These are phyloP conservation scores for Candida railenensis DNA, from an alignment of 805 yeast species.

Conservation along the genomic window DNA sequence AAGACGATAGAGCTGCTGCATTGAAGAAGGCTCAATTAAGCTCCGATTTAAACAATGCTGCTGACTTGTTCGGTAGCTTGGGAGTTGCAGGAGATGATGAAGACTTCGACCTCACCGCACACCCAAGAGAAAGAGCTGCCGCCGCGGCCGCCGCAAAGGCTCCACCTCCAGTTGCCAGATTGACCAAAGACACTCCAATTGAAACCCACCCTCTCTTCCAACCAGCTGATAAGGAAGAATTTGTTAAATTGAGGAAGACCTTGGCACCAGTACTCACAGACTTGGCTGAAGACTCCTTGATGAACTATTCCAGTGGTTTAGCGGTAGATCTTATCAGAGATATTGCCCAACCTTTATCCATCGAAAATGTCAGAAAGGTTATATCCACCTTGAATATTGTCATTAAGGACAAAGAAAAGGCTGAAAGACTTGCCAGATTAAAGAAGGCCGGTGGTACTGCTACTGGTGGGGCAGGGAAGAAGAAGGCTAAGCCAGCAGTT, in stretches of 20 bases:
- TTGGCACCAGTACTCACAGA: slow-evolving; percentile 59
- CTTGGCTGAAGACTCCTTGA: slow-evolving; percentile 57
- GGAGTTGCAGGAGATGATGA: slow-evolving; percentile 63
- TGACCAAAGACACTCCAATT: slow-evolving; percentile 64
- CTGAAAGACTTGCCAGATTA: slow-evolving; percentile 85
- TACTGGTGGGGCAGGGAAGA: slow-evolving; percentile 92
- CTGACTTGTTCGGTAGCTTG: slow-evolving; percentile 96
- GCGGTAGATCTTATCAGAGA: slow-evolving; percentile 88
- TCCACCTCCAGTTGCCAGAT: slow-evolving; percentile 26
- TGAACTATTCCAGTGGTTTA: slow-evolving; percentile 71
- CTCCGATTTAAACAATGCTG: slow-evolving; percentile 92
- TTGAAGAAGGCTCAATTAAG: slow-evolving; percentile 77
- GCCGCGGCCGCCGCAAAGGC: slow-evolving; percentile 36
- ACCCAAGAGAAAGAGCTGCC: slow-evolving; percentile 51
- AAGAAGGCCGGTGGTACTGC: slow-evolving; percentile 82
- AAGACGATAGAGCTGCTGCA: slow-evolving; percentile 69
- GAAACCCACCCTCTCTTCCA: slow-evolving; percentile 79
- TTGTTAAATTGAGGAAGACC: slow-evolving; percentile 66
- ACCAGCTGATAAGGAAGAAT: slow-evolving; percentile 78
- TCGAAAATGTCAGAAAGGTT: slow-evolving; percentile 83
- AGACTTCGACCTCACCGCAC: slow-evolving; percentile 41
- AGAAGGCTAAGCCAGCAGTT: slow-evolving; percentile 82
- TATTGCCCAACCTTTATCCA: slow-evolving; percentile 72
- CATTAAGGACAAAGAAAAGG: slow-evolving; percentile 81
- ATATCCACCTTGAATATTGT: slow-evolving; percentile 79